phyloP scores from a whole-genome alignment of 2,329 filamentous ascomycete species.

The Fusarium beomiforme region DNA sequence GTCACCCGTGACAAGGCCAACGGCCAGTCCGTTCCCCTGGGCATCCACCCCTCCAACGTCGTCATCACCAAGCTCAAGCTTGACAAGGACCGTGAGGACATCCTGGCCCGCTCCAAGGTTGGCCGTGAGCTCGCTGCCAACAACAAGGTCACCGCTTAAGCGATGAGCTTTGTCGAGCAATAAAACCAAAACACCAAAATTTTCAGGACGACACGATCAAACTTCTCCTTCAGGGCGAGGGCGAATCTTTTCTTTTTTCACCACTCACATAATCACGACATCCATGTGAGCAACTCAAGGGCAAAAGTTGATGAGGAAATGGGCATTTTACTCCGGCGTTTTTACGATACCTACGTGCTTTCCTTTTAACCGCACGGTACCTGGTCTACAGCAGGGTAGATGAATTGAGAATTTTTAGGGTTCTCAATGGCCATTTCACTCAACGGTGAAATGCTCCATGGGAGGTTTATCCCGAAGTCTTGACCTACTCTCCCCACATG shows the following conservation, averaged over 20 bases:
- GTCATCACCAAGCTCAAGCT: conserved; percentile 99
- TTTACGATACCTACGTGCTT: conserved; percentile 45
- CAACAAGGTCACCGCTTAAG: conserved; percentile 71
- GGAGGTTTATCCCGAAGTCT: conserved; percentile 78
- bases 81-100: conserved; percentile 92
- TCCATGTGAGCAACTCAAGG: conserved; percentile 29
- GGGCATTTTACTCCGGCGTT: conserved; percentile 54
- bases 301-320: conserved; percentile 47
- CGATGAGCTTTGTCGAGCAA: conserved; percentile 35
- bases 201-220: conserved; percentile 33
- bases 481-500: conserved; percentile 38
- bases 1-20: conserved; percentile 97
- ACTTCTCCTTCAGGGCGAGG: conserved; percentile 35
- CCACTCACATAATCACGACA: conserved; percentile 22
- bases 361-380: conserved; percentile 43
- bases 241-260: conserved; percentile 35
- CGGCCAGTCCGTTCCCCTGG: conserved; percentile 93
- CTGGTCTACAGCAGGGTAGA: conserved; percentile 52
- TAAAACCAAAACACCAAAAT: conserved; percentile 17
- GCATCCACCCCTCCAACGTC: conserved; percentile 95
- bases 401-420: conserved; percentile 55
- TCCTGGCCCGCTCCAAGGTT: conserved; percentile 84
- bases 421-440: conserved; percentile 80
- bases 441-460: conserved; percentile 76
- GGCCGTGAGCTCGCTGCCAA: conserved; percentile 82